Conservation (phyloP, 805 yeast genomes). For the Grigorovia jiainica region DNA sequence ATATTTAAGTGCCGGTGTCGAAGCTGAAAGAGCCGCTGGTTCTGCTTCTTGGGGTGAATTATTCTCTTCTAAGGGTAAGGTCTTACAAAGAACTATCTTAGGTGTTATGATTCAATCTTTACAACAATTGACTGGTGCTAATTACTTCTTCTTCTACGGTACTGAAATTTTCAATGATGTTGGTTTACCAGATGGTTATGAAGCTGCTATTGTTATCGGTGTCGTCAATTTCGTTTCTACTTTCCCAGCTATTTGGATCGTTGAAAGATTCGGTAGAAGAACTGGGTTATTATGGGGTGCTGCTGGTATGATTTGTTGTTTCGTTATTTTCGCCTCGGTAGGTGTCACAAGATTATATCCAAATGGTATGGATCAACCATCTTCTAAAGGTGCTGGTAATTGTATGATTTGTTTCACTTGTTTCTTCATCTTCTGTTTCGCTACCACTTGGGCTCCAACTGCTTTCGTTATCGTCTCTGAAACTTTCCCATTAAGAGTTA, state of each 20-base stretch:
- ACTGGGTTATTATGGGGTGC: conserved; percentile 40
- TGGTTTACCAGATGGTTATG: conserved; percentile 49
- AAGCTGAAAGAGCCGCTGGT: conserved; percentile 52
- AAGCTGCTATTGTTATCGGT: conserved; percentile 53
- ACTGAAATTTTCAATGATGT: conserved; percentile 54
- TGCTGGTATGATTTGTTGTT: conserved; percentile 38
- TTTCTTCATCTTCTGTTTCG: conserved; percentile 61
- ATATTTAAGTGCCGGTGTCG: conserved; percentile 38
- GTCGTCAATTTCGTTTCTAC: conserved; percentile 53
- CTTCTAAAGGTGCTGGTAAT: conserved; percentile 50
- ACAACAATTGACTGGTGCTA: conserved; percentile 55
- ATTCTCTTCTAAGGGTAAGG: conserved; percentile 60
- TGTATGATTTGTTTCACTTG: conserved; percentile 65
- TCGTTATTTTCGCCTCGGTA: conserved; percentile 44
- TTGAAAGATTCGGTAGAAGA: conserved; percentile 49
- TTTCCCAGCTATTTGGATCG: conserved; percentile 40
- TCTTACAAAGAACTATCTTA: conserved; percentile 36
- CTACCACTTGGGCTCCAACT: conserved; percentile 68
- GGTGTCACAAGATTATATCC: conserved; percentile 43
- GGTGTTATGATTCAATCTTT: conserved; percentile 50
- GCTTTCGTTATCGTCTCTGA: conserved; percentile 58
- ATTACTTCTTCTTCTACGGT: conserved; percentile 61
- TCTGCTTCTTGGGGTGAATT: conserved; percentile 57
- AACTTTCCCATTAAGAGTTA: conserved; percentile 63
- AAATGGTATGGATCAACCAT: conserved; percentile 29